These are phyloP conservation scores for Cutaneotrichosporon daszewskae DNA, from an alignment of 1,284 basidiomycete genomes.

Conservation along the genomic window DNA sequence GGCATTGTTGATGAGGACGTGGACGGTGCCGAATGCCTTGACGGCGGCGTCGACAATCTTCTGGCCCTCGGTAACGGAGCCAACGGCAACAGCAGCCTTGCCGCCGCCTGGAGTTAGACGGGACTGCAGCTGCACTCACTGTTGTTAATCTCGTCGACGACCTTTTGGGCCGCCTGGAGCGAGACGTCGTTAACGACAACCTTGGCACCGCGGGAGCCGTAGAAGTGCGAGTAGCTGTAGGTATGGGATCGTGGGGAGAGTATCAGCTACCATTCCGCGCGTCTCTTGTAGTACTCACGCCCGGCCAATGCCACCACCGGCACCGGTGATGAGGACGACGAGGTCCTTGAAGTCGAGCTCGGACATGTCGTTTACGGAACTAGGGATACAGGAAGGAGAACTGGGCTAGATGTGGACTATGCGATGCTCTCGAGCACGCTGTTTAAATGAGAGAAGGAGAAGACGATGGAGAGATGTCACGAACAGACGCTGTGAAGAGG, in stretches of 20 bases:
- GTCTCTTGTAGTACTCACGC: constrained; percentile 52
- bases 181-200: constrained; percentile 96
- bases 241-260: not conserved
- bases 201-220: constrained; percentile 84
- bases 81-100: constrained; percentile 76
- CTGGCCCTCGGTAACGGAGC: constrained; percentile 82
- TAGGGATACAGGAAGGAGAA: too few relatives aligned
- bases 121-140: constrained; percentile 52
- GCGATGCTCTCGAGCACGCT: too few relatives aligned
- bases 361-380: constrained; percentile 13
- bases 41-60: constrained; percentile 79
- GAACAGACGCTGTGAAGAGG: too few relatives aligned
- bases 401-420: too few relatives aligned
- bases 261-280: not conserved
- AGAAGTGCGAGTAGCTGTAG: constrained; percentile 77
- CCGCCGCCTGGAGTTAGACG: constrained; percentile 63
- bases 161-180: constrained; percentile 78
- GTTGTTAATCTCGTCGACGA: constrained; percentile 81
- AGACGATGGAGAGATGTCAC: too few relatives aligned
- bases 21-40: constrained; percentile 75
- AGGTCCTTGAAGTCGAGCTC: constrained; percentile 70
- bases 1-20: constrained; percentile 92
- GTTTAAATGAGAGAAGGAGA: too few relatives aligned
- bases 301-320: constrained; percentile 88
- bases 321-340: constrained; percentile 90